phyloP scores from a whole-genome alignment of 768 basidiomycete species.

The Bullera alba region DNA sequence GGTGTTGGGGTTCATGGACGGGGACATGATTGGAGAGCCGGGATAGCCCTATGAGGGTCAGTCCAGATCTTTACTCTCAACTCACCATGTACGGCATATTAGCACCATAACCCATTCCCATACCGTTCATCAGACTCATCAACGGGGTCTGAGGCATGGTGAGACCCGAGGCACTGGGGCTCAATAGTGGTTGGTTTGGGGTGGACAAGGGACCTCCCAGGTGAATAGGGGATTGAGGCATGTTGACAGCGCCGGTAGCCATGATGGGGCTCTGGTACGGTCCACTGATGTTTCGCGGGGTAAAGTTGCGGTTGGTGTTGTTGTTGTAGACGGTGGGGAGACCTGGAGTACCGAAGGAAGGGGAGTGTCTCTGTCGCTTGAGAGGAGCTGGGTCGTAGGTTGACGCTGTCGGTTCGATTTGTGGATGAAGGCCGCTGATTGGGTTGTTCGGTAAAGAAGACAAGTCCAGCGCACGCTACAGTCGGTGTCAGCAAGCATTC shows the following conservation, averaged over 20 bases:
- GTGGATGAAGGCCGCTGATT: slow-evolving; percentile 25
- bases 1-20: slow-evolving; percentile 31
- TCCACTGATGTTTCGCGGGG: too few species aligned
- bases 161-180: neutral
- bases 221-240: neutral
- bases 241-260: too few species aligned
- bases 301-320: neutral
- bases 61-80: neutral
- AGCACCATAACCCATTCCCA: slow-evolving; percentile 32
- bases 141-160: slow-evolving; percentile 10
- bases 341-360: slow-evolving; percentile 7
- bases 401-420: slow-evolving; percentile 15
- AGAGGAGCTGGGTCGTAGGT: slow-evolving; percentile 12
- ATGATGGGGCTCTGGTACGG: too few species aligned
- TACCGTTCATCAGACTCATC: slow-evolving; percentile 24
- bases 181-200: neutral
- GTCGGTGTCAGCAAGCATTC: neutral
- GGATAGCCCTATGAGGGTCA: slow-evolving; percentile 6
- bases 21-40: slow-evolving; percentile 21
- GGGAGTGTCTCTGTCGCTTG: slow-evolving; percentile 26
- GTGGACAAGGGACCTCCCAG: slow-evolving; percentile 5
- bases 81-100: slow-evolving; percentile 23
- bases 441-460: slow-evolving; percentile 32
- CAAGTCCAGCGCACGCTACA: slow-evolving; percentile 29
- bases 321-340: neutral